These are phyloP conservation scores for Aspergillus cristatus DNA, from an alignment of 495 filamentous ascomycete genomes.

Conservation along the genomic window DNA sequence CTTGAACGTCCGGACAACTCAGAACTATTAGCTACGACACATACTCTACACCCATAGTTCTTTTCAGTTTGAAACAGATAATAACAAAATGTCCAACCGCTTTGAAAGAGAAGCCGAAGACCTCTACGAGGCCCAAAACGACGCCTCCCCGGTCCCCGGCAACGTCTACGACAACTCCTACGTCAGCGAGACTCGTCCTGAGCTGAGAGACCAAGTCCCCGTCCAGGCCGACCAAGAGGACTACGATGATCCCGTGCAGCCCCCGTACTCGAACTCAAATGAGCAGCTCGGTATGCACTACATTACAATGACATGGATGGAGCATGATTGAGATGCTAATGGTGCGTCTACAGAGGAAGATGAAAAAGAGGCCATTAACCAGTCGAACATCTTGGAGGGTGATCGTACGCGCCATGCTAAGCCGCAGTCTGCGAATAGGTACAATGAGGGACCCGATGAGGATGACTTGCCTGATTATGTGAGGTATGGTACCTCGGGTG, in stretches of 20 bases:
- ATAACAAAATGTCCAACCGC: constrained; percentile 14
- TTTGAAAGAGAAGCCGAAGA: constrained; percentile 22
- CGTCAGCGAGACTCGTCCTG: constrained; percentile 7
- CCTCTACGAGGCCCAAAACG: constrained; percentile 18
- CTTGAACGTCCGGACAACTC: too few species aligned
- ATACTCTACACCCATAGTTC: too few species aligned
- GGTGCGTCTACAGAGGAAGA: constrained; percentile 9
- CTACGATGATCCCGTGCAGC: constrained; percentile 18
- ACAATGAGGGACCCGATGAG: constrained; percentile 23
- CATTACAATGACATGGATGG: not conserved
- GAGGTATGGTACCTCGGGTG: not conserved
- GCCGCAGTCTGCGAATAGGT: constrained; percentile 13
- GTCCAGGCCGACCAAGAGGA: constrained; percentile 5
- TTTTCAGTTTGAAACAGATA: too few species aligned
- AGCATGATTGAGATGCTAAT: not conserved
- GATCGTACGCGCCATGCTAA: constrained; percentile 20
- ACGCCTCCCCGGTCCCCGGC: constrained; percentile 14
- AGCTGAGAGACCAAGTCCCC: constrained; percentile 5
- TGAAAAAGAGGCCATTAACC: constrained; percentile 17
- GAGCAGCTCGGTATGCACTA: constrained; percentile 14
- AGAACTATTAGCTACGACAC: too few species aligned
- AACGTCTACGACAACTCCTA: constrained; percentile 12
- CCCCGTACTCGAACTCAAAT: constrained; percentile 14
- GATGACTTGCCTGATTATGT: constrained; percentile 14
- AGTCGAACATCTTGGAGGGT: constrained; percentile 17